Conservation (phyloP, 2,329 filamentous ascomycete species). For the Trichoderma sp. region DNA sequence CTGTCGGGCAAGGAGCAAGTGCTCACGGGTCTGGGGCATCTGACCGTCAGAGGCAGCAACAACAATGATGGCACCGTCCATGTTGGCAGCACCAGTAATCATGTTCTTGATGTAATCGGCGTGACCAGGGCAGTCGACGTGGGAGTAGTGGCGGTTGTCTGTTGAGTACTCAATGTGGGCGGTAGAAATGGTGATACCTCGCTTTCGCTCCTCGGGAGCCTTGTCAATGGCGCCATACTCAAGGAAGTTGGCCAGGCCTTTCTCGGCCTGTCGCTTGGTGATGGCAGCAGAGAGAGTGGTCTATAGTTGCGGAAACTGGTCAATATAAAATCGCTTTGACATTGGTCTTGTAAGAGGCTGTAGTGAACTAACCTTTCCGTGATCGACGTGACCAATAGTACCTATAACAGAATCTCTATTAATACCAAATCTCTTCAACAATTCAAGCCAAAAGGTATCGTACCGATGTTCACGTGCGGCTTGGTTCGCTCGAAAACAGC, state of each 20-base stretch:
- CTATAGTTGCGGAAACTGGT: constrained; percentile 45
- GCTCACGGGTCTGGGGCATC: constrained; percentile 99
- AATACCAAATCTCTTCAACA: not conserved
- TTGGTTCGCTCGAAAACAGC: constrained; percentile 82
- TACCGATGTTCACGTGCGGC: constrained; percentile 98
- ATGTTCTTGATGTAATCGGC: constrained; percentile 99
- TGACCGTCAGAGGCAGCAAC: constrained; percentile 98
- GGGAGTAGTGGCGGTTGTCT: constrained; percentile 92
- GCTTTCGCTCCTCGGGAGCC: constrained; percentile 98
- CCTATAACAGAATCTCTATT: constrained; percentile 44
- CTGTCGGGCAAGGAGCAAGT: constrained; percentile 94
- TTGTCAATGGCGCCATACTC: constrained; percentile 99
- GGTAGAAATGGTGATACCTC: constrained; percentile 98
- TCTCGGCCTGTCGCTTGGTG: constrained; percentile 95
- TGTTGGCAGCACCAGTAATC: constrained; percentile 99
- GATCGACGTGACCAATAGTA: constrained; percentile 99
- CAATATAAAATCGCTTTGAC: not conserved
- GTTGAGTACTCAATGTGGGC: constrained; percentile 98
- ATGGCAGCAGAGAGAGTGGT: constrained; percentile 98
- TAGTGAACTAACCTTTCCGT: constrained; percentile 77
- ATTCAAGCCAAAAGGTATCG: constrained; percentile 25
- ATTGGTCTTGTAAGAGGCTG: not conserved
- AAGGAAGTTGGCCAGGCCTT: constrained; percentile 90
- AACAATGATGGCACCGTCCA: constrained; percentile 98
- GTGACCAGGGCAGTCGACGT: constrained; percentile 99